Percentiles rank a stretch among this genome's conserved stretches.
Evolutionary conservation across 2,329 filamentous ascomycete genomes (phyloP).

Genomic region (Colletotrichum godetiae): DNA sequence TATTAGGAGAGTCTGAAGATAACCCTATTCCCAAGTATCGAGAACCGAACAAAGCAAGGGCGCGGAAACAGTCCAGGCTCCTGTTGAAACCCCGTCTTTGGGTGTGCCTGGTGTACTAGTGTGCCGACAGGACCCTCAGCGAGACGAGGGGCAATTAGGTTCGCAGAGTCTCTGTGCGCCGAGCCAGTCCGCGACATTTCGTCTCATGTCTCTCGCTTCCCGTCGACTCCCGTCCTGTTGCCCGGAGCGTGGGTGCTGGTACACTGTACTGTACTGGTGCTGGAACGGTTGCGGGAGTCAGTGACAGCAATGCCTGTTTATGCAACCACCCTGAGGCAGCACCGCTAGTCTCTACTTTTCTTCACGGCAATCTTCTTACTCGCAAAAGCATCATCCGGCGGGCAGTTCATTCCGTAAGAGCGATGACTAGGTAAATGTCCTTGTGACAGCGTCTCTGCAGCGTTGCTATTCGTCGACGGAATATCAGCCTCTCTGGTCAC

Average conservation of each 20-base stretch:
- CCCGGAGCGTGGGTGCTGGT: constrained; percentile 1
- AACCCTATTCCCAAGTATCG: neutral
- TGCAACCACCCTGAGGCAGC: constrained; percentile 23
- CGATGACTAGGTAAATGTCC: neutral
- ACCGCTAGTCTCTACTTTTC: constrained; percentile 8
- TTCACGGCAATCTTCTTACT: constrained; percentile 7
- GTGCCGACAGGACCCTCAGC: neutral
- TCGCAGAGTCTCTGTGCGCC: constrained; percentile 29
- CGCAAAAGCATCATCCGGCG: neutral
- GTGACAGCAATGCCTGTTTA: constrained; percentile 13
- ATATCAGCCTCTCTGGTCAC: neutral
- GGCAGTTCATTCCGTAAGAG: neutral
- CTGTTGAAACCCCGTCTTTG: neutral
- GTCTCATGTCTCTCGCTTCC: constrained; percentile 30
- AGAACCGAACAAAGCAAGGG: neutral
- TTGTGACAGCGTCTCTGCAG: neutral
- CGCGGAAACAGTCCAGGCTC: neutral
- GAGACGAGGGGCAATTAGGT: constrained; percentile 23
- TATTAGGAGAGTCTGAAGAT: neutral
- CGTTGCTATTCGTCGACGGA: neutral
- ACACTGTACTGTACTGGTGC: neutral
- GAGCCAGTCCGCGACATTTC: constrained; percentile 28
- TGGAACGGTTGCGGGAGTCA: constrained; percentile 9
- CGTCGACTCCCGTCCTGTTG: constrained; percentile 20
- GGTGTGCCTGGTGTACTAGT: constrained; percentile 4